Evolutionary conservation across 23 red algal species (phyloP).

Genomic region (Gracilariopsis chorda): DNA sequence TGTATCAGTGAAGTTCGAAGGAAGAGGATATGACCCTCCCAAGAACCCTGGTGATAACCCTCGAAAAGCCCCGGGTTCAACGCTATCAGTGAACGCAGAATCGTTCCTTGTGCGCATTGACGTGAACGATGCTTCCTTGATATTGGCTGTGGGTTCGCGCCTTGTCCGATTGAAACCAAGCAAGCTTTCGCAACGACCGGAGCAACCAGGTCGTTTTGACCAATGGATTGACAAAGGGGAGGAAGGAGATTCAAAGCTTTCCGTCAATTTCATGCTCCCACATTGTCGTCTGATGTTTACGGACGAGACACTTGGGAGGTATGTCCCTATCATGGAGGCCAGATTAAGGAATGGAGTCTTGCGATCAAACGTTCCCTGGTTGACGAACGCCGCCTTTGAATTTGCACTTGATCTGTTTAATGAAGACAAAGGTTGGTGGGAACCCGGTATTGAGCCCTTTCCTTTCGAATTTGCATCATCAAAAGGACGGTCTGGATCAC

Average conservation of each 20-base stretch:
- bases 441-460: conserved; percentile 73
- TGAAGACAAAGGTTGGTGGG: conserved; percentile 87
- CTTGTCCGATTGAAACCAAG: conserved; percentile 43
- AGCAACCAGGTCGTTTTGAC: conserved; percentile 54
- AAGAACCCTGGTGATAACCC: conserved; percentile 30
- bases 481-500: conserved; percentile 60
- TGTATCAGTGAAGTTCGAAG: conserved; percentile 65
- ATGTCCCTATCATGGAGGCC: conserved; percentile 82
- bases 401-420: conserved; percentile 82
- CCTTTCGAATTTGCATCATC: conserved; percentile 64
- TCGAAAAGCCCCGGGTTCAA: conserved; percentile 12
- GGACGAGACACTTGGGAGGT: conserved; percentile 62
- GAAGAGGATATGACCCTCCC: conserved; percentile 61
- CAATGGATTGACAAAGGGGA: conserved; percentile 62
- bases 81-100: conserved; percentile 67
- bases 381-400: conserved; percentile 43
- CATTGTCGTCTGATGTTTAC: conserved; percentile 80
- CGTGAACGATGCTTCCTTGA: conserved; percentile 66
- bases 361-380: conserved; percentile 66
- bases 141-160: conserved; percentile 62
- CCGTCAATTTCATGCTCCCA: conserved; percentile 52
- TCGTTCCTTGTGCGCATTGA: conserved; percentile 69
- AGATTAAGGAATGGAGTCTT: conserved; percentile 43
- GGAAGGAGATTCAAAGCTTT: conserved; percentile 58
- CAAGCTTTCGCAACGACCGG: conserved; percentile 44